Evolutionary conservation across 176 grass and related monocot species (phyloP), one percentile per base, ranked within the genome.

Genomic region (Bothriochloa decipiens): DNA sequence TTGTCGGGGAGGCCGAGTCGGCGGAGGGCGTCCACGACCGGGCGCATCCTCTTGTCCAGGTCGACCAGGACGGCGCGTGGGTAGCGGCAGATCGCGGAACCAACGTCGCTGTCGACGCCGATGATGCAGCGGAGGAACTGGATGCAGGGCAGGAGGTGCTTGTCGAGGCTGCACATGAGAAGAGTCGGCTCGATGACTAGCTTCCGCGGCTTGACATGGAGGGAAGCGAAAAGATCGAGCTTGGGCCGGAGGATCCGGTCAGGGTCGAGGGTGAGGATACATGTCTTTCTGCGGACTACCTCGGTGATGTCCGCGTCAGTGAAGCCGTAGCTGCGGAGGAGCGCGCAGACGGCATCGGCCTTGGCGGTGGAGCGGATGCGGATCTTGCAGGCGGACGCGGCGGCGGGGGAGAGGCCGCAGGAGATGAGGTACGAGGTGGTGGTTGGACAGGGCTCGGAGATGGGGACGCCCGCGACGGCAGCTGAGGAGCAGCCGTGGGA

Each of bases 241-340:
- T 94, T 91, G 46, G 82, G 82, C 3, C 73, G 76, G 66, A 94
- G 20, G 35, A 76, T 80, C 35, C 22, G 52, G 33, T 83, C 75
- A 13, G 83, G 74, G 13, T 84, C 61, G 57, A 62, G 0, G 43
- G 5, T 5, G 81, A 89, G 79, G 35, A 91, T 1, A 26, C 2
- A 0, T 3, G 78, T 4, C 15, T 20, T 0, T 10, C 27, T 10
- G 47, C 66, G 29, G 58, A 73, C 5, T 4, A 77, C 17, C 9
- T 2, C 14, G 63, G 81, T 3, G 61, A 94, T 73, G 62, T 87
- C 69, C 5, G 76, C 39, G 22, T 84, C 80, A 60, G 75, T 43
- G 86, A 91, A 91, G 39, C 75, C 80, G 40, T 89, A 66, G 35
- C 25, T 14, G 12, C 61, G 61, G 86, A 91, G 40, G 49, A 94